A percentile compares a stretch with the other conserved stretches of the same genome.
Evolutionary conservation across 1,284 basidiomycete genomes (phyloP).

Genomic region (Bjerkandera adusta): DNA sequence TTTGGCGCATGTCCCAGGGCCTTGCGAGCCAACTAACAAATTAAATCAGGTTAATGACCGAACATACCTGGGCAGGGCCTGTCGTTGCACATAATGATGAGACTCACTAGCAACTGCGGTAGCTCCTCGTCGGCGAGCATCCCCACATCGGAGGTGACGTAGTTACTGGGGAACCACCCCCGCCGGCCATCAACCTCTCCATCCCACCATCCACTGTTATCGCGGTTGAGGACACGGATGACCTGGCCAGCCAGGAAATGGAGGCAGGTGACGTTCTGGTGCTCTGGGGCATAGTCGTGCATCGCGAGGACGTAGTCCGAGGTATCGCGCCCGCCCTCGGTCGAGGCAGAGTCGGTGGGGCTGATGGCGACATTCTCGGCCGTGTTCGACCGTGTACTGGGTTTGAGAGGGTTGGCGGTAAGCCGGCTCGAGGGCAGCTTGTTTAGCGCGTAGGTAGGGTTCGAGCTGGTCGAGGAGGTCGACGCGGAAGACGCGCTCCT

Average conservation of each 20-base stretch:
- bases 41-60: not conserved
- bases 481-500: constrained; percentile 28
- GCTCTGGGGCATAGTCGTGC: constrained; percentile 78
- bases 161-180: constrained; percentile 99
- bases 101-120: constrained; percentile 42
- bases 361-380: constrained; percentile 24
- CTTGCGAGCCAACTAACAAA: not conserved
- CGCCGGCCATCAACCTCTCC: constrained; percentile 84
- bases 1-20: constrained; percentile 39
- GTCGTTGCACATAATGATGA: not conserved
- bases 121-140: constrained; percentile 51
- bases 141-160: constrained; percentile 66
- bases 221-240: constrained; percentile 86
- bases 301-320: constrained; percentile 81
- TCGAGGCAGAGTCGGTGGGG: constrained; percentile 19
- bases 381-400: constrained; percentile 13
- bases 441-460: constrained; percentile 16
- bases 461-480: constrained; percentile 24
- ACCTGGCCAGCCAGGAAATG: constrained; percentile 88
- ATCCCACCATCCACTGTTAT: constrained; percentile 97
- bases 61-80: not conserved
- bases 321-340: constrained; percentile 35
- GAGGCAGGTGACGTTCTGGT: constrained; percentile 77
- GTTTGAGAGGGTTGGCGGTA: not conserved
- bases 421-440: constrained; percentile 3